Conservation (phyloP, 2,329 filamentous ascomycete species). For the Scedosporium apiospermum region DNA sequence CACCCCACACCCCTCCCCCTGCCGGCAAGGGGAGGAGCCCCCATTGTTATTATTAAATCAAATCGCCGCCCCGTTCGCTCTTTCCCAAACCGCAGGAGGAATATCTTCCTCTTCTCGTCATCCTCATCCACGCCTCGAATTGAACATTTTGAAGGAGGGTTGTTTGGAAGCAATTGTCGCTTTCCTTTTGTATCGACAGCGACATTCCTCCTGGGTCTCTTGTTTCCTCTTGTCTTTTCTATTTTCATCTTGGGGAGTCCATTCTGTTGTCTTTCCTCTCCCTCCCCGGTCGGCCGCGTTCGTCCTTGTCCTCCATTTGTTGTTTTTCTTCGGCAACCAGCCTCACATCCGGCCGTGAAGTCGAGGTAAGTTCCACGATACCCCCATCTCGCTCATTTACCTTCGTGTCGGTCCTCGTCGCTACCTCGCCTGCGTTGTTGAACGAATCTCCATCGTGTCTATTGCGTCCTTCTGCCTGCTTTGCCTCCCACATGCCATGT, state of each 20-base stretch:
- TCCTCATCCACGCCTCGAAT: not conserved
- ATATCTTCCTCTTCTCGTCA: constrained; percentile 1
- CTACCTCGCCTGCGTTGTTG: not conserved
- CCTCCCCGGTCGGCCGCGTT: not conserved
- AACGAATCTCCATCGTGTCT: constrained; percentile 1
- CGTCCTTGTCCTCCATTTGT: not conserved
- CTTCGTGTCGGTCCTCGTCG: not conserved
- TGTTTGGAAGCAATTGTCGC: not conserved
- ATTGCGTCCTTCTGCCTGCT: not conserved
- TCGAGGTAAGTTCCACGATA: constrained; percentile 3
- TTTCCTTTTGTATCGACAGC: not conserved
- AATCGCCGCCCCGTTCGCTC: not conserved
- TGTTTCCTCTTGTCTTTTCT: not conserved
- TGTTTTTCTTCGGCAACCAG: not conserved
- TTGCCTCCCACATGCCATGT: constrained; percentile 1
- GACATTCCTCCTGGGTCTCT: constrained; percentile 1
- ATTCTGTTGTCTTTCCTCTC: not conserved
- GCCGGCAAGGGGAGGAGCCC: constrained; percentile 5
- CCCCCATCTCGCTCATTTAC: not conserved
- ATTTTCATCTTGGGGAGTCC: not conserved
- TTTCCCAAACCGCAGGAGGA: not conserved
- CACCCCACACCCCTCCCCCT: constrained; percentile 1
- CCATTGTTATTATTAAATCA: constrained; percentile 7
- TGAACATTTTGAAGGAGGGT: constrained; percentile 1
- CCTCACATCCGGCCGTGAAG: not conserved